Evolutionary conservation across 139 green algal species (phyloP).

Genomic region (Pseudopediastrum boryanum): DNA sequence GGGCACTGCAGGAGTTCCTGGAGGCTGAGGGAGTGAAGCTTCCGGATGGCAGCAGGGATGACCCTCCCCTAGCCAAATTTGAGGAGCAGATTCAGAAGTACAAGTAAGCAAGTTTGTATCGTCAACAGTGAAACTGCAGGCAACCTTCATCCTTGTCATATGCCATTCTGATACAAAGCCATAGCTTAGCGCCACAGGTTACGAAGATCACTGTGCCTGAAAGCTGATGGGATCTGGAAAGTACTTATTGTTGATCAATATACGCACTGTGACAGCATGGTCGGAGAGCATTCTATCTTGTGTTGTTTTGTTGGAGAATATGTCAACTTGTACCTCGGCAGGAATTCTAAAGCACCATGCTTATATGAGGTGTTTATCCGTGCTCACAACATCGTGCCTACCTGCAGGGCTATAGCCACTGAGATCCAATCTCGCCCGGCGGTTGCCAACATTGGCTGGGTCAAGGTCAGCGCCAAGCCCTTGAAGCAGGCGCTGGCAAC

Average conservation of each 20-base stretch:
- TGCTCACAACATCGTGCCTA: too few relatives aligned
- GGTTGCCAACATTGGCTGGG: constrained; percentile 70
- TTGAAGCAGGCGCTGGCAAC: constrained; percentile 71
- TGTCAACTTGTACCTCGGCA: not conserved
- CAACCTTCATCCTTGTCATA: too few relatives aligned
- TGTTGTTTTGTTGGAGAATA: constrained; percentile 3
- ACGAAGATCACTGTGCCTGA: too few relatives aligned
- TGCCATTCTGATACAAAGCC: too few relatives aligned
- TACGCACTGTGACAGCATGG: not conserved
- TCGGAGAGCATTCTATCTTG: not conserved
- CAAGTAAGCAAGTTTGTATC: constrained; percentile 14
- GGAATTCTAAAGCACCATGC: too few relatives aligned
- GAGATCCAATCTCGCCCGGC: constrained; percentile 72
- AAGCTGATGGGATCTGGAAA: too few relatives aligned
- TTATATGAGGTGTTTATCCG: too few relatives aligned
- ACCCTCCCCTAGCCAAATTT: constrained; percentile 79
- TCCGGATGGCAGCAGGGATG: constrained; percentile 64
- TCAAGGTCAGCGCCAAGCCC: constrained; percentile 86
- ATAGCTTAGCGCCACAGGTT: too few relatives aligned
- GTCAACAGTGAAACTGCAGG: too few relatives aligned
- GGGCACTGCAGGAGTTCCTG: constrained; percentile 67
- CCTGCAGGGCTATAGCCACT: constrained; percentile 70
- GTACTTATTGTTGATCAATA: too few relatives aligned
- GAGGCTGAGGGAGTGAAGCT: constrained; percentile 46
- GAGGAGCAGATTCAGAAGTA: constrained; percentile 64